Evolutionary conservation across 1,284 basidiomycete species (phyloP), one percentile per base, ranked within the genome.

Genomic region (Cystobasidiaceae sp.): DNA sequence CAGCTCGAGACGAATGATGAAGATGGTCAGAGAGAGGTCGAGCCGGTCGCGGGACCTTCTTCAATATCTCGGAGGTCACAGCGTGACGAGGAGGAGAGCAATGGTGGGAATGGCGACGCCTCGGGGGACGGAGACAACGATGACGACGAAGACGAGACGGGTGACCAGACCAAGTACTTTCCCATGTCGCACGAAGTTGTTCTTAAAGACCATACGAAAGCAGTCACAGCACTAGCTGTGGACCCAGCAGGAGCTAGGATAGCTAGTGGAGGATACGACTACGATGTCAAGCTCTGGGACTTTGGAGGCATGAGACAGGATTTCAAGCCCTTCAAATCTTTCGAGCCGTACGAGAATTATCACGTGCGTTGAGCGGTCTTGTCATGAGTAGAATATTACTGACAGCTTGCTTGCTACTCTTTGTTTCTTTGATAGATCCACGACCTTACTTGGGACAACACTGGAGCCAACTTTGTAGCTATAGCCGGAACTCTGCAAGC

Each of bases 221-320:
- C 94, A 50, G 85, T 97, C 23, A 91, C 93, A 4, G 92, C 94
- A 0, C 80, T 99, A 27, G 84, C 90, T 0, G 80, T 98, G 41
- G 96, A 99, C 76, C 86, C 91, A 0, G 89, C 93, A 13, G 96
- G 96, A 50, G 91, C 93, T 2, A 85, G 96, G 30, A 80, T 99
- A 30, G 80, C 90, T 5, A 90, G 91, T 1, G 96, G 96, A 9
- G 89, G 89, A 17, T 88, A 97, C 77, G 96, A 99, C 78, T 97
- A 97, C 75, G 90, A 94, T 77, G 87, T 89, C 78, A 97, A 97
- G 78, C 78, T 98, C 57, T 99, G 93, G 93, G 96, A 99, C 78
- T 98, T 98, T 79, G 96, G 94, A 73, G 96, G 96, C 6, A 98
- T 99, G 94, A 88, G 89, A 72, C 80, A 82, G 69, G 71, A 76